Evolutionary conservation across 805 yeast genomes (phyloP), one percentile per base, ranked within the genome.

Genomic region (Cyberlindnera xishuangbannaensis): DNA sequence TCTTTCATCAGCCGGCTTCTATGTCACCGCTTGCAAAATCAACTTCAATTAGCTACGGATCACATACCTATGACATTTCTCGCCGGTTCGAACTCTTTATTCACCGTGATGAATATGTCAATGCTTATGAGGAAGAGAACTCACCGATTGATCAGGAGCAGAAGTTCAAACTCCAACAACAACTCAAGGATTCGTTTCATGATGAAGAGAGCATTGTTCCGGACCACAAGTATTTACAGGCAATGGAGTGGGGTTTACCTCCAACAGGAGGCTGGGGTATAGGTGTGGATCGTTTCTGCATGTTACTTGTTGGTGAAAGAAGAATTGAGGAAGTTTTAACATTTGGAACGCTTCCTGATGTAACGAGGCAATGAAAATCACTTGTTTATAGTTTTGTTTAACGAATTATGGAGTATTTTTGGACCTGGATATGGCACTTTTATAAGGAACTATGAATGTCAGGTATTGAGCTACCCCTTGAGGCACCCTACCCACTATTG

Each of bases 201-300:
- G 94, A 83, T 48, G 49, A 51, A 2, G 95, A 86, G 40, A 58
- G 77, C 5, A 62, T 81, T 23, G 53, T 80, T 0, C 84, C 94
- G 0, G 98, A 92, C 54, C 60, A 72, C 48, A 66, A 67, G 30
- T 92, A 76, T 53, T 73, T 87, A 1, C 68, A 72, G 27, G 73
- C 79, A 12, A 78, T 92, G 88, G 90, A 85, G 52, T 84, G 80
- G 70, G 97, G 95, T 2, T 71, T 92, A 62, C 97, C 97, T 4
- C 98, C 98, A 1, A 90, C 97, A 4, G 97, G 95, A 2, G 99
- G 99, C 0, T 84, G 96, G 84, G 99, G 98, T 1, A 62, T 95
- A 39, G 99, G 99, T 0, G 69, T 92, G 15, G 99, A 92, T 52
- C 59, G 99, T 34, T 57, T 92, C 23, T 77, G 79, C 33, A 86